These are phyloP conservation scores for Mortierella sp. DNA, from an alignment of 371 early-diverging fungal genomes.

Conservation along the genomic window DNA sequence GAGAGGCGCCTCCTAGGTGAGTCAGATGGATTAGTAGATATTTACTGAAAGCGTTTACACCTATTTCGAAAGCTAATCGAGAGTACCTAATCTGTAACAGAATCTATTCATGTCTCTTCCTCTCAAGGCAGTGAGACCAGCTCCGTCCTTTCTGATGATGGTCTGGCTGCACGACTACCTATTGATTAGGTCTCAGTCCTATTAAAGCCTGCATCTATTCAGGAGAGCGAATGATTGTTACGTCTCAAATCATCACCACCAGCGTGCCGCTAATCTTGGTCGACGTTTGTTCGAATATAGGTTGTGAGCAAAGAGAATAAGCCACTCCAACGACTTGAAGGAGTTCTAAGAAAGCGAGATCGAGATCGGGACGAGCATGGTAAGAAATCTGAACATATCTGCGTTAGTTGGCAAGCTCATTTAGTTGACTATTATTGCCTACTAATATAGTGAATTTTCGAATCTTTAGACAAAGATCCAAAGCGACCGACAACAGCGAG, in stretches of 20 bases:
- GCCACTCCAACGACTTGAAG: not conserved
- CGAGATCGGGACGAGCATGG: not conserved
- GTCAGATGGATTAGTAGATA: constrained; percentile 17
- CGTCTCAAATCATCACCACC: constrained; percentile 2
- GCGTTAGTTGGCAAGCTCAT: constrained; percentile 2
- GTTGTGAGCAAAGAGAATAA: constrained; percentile 4
- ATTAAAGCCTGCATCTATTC: not conserved
- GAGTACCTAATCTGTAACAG: not conserved
- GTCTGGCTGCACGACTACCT: not conserved
- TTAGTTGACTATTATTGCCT: not conserved
- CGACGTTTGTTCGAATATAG: not conserved
- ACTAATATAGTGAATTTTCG: constrained; percentile 1
- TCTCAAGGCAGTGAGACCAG: constrained; percentile 12
- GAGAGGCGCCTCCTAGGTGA: constrained; percentile 16
- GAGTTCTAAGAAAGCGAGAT: not conserved
- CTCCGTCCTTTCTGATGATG: constrained; percentile 6
- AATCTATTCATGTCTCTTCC: constrained; percentile 4
- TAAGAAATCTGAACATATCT: constrained; percentile 1
- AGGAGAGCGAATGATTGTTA: not conserved
- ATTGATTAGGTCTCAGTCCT: not conserved
- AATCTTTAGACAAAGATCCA: constrained; percentile 2
- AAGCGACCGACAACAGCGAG: not conserved
- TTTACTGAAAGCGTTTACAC: constrained; percentile 9
- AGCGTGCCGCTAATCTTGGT: not conserved
- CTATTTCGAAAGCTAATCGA: constrained; percentile 22